Conservation (phyloP, 192 early-diverging fungal genomes). For the Coemansia sp. region DNA sequence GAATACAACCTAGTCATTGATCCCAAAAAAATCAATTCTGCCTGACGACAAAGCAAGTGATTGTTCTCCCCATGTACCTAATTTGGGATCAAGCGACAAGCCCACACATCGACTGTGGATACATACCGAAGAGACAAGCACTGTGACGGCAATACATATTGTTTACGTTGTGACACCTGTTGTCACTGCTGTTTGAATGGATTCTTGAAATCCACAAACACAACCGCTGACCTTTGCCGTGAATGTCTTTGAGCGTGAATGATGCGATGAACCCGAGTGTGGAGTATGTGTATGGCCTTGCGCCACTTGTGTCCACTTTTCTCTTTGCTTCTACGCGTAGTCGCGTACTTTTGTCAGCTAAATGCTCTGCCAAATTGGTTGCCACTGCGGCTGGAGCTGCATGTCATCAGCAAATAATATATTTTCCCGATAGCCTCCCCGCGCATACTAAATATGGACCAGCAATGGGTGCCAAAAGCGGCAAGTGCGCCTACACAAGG, state of each 20-base stretch:
- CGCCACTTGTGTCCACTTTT: slow-evolving; percentile 2
- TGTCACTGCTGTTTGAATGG: slow-evolving; percentile 12
- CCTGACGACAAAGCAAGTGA: not conserved
- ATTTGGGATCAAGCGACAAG: slow-evolving; percentile 19
- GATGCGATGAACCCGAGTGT: not conserved
- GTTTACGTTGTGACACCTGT: not conserved
- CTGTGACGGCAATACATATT: not conserved
- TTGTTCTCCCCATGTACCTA: slow-evolving; percentile 29
- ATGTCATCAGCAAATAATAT: not conserved
- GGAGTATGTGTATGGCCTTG: not conserved
- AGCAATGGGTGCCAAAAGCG: not conserved
- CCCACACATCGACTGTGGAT: not conserved
- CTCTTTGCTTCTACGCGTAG: not conserved
- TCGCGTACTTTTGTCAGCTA: not conserved
- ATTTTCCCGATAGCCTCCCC: not conserved
- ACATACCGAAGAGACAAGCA: slow-evolving; percentile 4
- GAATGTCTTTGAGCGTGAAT: not conserved
- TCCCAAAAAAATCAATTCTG: not conserved
- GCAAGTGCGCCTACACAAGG: slow-evolving; percentile 6
- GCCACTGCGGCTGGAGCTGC: slow-evolving; percentile 6
- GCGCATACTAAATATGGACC: slow-evolving; percentile 9
- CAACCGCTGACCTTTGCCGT: not conserved
- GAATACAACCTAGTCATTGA: not conserved
- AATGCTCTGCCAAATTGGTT: not conserved
- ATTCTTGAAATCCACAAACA: slow-evolving; percentile 6